Evolutionary conservation across 164 flowering plant species (phyloP).

Genomic region (Chloranthus sessilifolius): DNA sequence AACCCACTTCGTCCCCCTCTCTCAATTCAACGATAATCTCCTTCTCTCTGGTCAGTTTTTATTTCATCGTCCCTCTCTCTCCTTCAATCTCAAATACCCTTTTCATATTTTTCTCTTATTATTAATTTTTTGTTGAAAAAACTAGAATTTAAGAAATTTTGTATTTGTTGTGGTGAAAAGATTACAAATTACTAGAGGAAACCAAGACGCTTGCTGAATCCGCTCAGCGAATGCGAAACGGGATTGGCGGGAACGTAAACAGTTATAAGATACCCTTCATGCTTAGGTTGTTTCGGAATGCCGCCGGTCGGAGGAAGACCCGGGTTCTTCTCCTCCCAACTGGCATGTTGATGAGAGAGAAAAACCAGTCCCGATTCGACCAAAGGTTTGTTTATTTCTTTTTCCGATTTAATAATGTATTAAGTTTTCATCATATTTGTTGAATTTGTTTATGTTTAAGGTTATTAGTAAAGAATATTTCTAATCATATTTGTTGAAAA

Average conservation of each 20-base stretch:
- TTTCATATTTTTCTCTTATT: background rate
- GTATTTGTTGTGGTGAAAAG: conserved; percentile 23
- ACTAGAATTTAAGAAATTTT: too few relatives aligned
- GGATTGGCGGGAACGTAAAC: conserved; percentile 27
- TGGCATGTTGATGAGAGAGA: conserved; percentile 73
- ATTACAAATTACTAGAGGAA: conserved; percentile 72
- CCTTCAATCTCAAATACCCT: background rate
- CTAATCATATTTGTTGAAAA: too few relatives aligned
- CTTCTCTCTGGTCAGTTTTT: conserved; percentile 19
- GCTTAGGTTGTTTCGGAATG: conserved; percentile 38
- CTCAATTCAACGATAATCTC: conserved; percentile 26
- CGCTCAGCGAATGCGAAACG: conserved; percentile 50
- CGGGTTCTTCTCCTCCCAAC: conserved; percentile 45
- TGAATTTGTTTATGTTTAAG: too few relatives aligned
- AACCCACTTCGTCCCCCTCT: conserved; percentile 22
- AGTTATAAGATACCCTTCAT: conserved; percentile 34
- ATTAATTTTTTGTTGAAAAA: background rate
- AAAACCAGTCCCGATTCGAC: conserved; percentile 47
- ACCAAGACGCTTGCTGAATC: conserved; percentile 70
- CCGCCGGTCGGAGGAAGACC: conserved; percentile 46
- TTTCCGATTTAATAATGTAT: too few relatives aligned
- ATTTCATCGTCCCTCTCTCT: conserved; percentile 2
- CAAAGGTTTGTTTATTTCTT: conserved; percentile 28
- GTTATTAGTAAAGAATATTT: too few relatives aligned
- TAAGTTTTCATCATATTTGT: too few relatives aligned